These are phyloP conservation scores for Stereum hirsutum DNA, from an alignment of 1,284 basidiomycete species.

Conservation along the genomic window DNA sequence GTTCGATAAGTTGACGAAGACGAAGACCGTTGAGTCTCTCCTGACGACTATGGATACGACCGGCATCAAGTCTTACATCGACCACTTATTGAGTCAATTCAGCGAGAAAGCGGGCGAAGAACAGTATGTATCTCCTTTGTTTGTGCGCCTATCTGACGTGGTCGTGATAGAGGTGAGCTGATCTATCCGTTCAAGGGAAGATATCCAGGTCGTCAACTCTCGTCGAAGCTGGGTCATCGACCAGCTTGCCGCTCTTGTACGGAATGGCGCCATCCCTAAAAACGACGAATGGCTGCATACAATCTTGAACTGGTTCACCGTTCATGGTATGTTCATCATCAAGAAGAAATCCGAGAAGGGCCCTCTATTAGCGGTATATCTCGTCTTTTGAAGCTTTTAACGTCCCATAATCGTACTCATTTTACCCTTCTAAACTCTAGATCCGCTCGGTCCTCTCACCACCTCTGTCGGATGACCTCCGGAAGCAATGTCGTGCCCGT, in stretches of 20 bases:
- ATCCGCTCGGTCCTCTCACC: slow-evolving; percentile 57
- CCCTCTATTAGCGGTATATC: slow-evolving; percentile 48
- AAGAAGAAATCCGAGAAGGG: slow-evolving; percentile 71
- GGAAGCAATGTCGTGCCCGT: slow-evolving; percentile 56
- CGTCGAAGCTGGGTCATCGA: slow-evolving; percentile 80
- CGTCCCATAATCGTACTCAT: slow-evolving; percentile 1
- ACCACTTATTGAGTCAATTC: slow-evolving; percentile 59
- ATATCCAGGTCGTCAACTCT: slow-evolving; percentile 38
- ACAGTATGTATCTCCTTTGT: slow-evolving; percentile 25
- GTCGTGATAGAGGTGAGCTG: slow-evolving; percentile 8
- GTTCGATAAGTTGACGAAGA: slow-evolving; percentile 89
- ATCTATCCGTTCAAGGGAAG: slow-evolving; percentile 26
- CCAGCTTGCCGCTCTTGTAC: slow-evolving; percentile 73
- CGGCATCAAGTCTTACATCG: slow-evolving; percentile 75
- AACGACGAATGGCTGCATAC: slow-evolving; percentile 69
- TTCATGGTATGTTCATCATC: slow-evolving; percentile 78
- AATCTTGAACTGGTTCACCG: slow-evolving; percentile 75
- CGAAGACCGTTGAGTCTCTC: slow-evolving; percentile 88
- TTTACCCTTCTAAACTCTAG: slow-evolving; percentile 24
- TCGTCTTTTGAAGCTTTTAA: slow-evolving; percentile 3
- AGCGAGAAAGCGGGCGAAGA: slow-evolving; percentile 36
- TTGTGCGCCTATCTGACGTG: slow-evolving; percentile 1
- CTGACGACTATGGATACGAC: slow-evolving; percentile 67
- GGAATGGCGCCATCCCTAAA: slow-evolving; percentile 78
- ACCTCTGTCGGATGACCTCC: slow-evolving; percentile 64